Conservation (phyloP, 1,139 yeast species). For the Suhomyces wounanorum region DNA sequence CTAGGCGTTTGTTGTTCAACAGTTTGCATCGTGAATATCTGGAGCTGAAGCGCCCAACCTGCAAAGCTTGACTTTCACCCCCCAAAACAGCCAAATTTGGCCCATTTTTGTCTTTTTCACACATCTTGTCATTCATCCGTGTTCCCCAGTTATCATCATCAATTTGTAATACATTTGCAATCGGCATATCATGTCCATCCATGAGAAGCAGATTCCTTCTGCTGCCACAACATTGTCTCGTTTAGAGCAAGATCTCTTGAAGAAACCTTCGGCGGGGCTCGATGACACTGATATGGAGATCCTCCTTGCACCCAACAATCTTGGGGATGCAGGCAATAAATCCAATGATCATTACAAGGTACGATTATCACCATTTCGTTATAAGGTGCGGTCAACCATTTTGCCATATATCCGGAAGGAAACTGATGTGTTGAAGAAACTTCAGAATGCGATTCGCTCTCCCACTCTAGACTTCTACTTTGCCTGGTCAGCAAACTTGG, state of each 20-base stretch:
- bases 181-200: neutral
- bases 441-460: constrained; percentile 57
- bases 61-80: neutral
- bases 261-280: constrained; percentile 12
- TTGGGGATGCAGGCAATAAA: constrained; percentile 71
- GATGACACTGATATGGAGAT: constrained; percentile 18
- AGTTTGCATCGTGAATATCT: neutral
- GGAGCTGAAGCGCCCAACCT: neutral
- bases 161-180: neutral
- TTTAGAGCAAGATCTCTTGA: constrained; percentile 13
- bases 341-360: constrained; percentile 64
- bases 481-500: constrained; percentile 87
- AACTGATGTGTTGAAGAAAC: constrained; percentile 56
- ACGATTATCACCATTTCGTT: constrained; percentile 61
- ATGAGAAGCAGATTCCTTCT: constrained; percentile 1
- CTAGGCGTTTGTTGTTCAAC: neutral
- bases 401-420: constrained; percentile 68
- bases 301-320: constrained; percentile 18
- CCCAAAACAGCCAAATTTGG: neutral
- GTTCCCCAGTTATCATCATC: neutral
- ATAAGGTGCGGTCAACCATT: constrained; percentile 53
- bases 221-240: constrained; percentile 11
- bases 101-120: neutral
- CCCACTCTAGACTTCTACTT: constrained; percentile 71
- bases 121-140: neutral